Evolutionary conservation across 805 yeast genomes (phyloP).

Genomic region (Brettanomyces anomalus): DNA sequence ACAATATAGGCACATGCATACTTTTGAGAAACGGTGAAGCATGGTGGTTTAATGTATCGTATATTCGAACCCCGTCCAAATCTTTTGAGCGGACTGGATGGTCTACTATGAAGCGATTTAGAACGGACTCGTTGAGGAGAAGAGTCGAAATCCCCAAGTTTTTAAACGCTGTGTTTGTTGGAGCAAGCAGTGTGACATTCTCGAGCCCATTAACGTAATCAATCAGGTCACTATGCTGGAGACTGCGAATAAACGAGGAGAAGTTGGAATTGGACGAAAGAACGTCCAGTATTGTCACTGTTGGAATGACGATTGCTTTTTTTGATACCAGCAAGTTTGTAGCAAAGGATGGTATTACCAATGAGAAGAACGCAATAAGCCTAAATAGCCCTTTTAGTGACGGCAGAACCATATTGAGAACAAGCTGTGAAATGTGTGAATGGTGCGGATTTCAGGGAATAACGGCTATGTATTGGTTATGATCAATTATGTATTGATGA

Average conservation of each 20-base stretch:
- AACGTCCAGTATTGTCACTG: constrained; percentile 51
- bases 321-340: too few relatives aligned
- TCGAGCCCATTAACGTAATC: constrained; percentile 49
- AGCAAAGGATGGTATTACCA: too few relatives aligned
- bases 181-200: constrained; percentile 72
- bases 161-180: constrained; percentile 66
- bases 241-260: constrained; percentile 47
- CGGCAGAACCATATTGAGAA: too few relatives aligned
- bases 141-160: constrained; percentile 1
- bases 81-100: constrained; percentile 21
- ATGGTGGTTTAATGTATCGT: constrained; percentile 15
- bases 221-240: constrained; percentile 56
- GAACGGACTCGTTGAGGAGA: constrained; percentile 9
- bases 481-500: too few relatives aligned
- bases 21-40: constrained; percentile 13
- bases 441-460: too few relatives aligned
- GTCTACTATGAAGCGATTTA: constrained; percentile 28
- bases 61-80: constrained; percentile 21
- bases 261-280: constrained; percentile 62
- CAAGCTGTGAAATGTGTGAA: too few relatives aligned
- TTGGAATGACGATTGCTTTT: constrained; percentile 13
- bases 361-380: too few relatives aligned
- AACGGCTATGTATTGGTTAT: too few relatives aligned
- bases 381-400: too few relatives aligned
- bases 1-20: constrained; percentile 24